These are phyloP conservation scores for Saturnispora galanensis DNA, from an alignment of 805 yeast species.

Conservation along the genomic window DNA sequence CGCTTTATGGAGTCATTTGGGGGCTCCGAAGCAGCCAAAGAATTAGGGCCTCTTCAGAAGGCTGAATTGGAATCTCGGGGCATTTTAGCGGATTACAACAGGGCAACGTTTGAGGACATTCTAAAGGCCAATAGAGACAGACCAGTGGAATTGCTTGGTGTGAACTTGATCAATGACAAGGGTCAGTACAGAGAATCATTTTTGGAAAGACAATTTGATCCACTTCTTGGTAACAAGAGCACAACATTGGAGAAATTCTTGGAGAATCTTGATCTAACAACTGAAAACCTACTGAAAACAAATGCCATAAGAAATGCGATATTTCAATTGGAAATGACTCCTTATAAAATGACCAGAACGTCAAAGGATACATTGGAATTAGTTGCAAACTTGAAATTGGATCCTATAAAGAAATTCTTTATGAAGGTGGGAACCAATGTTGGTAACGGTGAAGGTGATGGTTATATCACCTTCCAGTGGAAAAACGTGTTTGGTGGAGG, in stretches of 20 bases:
- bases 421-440: constrained; percentile 93
- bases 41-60: constrained; percentile 10
- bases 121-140: constrained; percentile 25
- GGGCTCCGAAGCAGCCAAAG: background rate
- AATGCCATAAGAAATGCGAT: constrained; percentile 35
- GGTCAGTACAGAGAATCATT: constrained; percentile 35
- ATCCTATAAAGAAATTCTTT: constrained; percentile 60
- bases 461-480: constrained; percentile 69
- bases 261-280: constrained; percentile 32
- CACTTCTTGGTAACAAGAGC: constrained; percentile 28
- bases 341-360: constrained; percentile 16
- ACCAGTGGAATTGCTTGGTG: constrained; percentile 35
- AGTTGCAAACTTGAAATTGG: constrained; percentile 21
- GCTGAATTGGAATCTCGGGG: constrained; percentile 23
- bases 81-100: constrained; percentile 22
- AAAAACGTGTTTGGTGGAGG: constrained; percentile 51
- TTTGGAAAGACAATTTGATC: constrained; percentile 36
- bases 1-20: constrained; percentile 19
- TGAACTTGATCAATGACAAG: constrained; percentile 40
- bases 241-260: constrained; percentile 29
- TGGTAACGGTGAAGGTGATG: constrained; percentile 96
- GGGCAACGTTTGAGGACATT: constrained; percentile 20
- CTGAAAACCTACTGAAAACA: constrained; percentile 34
- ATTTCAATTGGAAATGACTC: constrained; percentile 24
- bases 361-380: constrained; percentile 17